These are phyloP conservation scores for Babesia gibsoni DNA, from an alignment of 169 alveolate species.

Conservation along the genomic window DNA sequence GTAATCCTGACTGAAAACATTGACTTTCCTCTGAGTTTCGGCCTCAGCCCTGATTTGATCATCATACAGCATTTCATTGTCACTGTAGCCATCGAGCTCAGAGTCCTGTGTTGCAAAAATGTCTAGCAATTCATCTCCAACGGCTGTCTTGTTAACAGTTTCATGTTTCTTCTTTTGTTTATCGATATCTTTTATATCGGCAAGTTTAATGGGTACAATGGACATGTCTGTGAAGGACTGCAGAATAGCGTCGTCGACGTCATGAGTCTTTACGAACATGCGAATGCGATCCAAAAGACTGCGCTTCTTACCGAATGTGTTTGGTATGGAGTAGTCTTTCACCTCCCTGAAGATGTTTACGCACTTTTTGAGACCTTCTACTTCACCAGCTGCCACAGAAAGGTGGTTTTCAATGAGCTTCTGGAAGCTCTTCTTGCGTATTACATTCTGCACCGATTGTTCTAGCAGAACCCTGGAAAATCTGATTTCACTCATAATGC, in stretches of 20 bases:
- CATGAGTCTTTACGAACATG: constrained; percentile 31
- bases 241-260: constrained; percentile 32
- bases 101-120: constrained; percentile 22
- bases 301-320: constrained; percentile 45
- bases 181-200: constrained; percentile 1
- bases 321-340: constrained; percentile 65
- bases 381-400: constrained; percentile 63
- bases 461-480: constrained; percentile 71
- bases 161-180: not conserved
- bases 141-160: not conserved
- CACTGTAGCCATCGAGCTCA: constrained; percentile 6
- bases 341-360: constrained; percentile 63
- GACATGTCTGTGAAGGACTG: constrained; percentile 11
- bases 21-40: not conserved
- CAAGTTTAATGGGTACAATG: constrained; percentile 11
- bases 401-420: constrained; percentile 74
- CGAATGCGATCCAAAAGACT: constrained; percentile 48
- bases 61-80: not conserved
- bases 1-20: constrained; percentile 23
- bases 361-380: constrained; percentile 12
- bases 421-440: constrained; percentile 74
- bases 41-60: constrained; percentile 23
- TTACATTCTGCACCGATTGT: constrained; percentile 75
- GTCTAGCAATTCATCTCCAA: constrained; percentile 20
- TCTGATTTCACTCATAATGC: constrained; percentile 72